Evolutionary conservation across 306 rosid genomes (phyloP), one percentile per base, ranked within the genome.

Genomic region (Trifolium subterraneum): DNA sequence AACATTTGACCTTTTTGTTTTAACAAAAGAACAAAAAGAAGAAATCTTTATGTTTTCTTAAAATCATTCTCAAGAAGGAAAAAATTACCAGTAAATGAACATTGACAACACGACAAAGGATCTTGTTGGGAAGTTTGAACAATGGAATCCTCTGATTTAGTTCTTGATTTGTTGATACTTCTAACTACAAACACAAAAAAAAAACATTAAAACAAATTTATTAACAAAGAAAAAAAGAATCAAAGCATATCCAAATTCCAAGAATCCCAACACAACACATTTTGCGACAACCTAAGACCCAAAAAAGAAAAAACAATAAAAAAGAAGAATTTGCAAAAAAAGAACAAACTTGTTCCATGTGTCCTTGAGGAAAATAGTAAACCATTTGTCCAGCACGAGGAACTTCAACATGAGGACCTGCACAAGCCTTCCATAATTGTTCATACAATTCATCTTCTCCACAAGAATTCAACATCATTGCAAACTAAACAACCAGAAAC

Each of bases 341-440:
- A 6, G 22, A 71, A 78, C 84, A 70, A 58, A 91, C 97, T 81
- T 94, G 98, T 64, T 91, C 97, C 96, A 92, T 91, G 67, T 94
- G 98, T 2, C 98, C 98, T 65, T 94, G 98, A 8, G 97, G 98
- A 70, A 94, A 90, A 68, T 92, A 92, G 72, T 58, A 88, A 16
- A 90, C 96, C 82, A 84, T 87, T 79, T 92, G 87, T 6, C 18
- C 44, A 3, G 13, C 13, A 69, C 58, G 83, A 80, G 93, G 96
- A 74, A 92, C 86, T 58, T 85, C 97, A 4, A 88, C 96, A 44
- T 84, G 89, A 11, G 96, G 93, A 61, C 93, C 96, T 5, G 93
- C 96, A 35, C 96, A 92, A 47, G 84, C 88, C 79, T 74, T 87
- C 97, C 96, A 92, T 20, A 92, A 86, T 87, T 88, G 93, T 72